Percentiles rank a stretch among this genome's conserved stretches.
These are phyloP conservation scores for Mycena alexandri DNA, from an alignment of 768 basidiomycete species.

Conservation along the genomic window DNA sequence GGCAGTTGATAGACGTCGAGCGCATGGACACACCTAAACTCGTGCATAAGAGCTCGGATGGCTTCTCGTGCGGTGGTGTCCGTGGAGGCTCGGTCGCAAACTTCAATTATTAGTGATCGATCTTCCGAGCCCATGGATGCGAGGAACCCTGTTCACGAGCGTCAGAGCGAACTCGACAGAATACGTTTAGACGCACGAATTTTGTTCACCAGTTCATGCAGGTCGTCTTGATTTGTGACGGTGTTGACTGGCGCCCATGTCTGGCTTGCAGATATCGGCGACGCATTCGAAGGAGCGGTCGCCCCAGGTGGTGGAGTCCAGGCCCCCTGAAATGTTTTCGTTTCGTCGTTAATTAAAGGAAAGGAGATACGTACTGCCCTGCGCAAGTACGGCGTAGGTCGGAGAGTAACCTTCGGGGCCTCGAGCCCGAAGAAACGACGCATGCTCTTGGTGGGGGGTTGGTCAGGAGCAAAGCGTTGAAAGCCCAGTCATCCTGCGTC, in stretches of 20 bases:
- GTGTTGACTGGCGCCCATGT: slow-evolving; percentile 35
- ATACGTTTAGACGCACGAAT: slow-evolving; percentile 21
- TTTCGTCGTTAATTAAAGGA: neutral
- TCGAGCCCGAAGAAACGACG: slow-evolving; percentile 32
- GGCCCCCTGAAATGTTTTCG: neutral
- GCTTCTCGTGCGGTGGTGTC: slow-evolving; percentile 31
- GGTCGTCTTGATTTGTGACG: slow-evolving; percentile 35
- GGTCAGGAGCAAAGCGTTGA: slow-evolving; percentile 3
- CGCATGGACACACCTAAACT: slow-evolving; percentile 24
- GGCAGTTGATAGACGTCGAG: neutral
- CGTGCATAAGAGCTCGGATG: slow-evolving; percentile 30
- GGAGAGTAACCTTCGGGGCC: slow-evolving; percentile 8
- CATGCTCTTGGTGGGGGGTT: slow-evolving; percentile 15
- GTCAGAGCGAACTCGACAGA: neutral
- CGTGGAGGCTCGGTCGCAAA: slow-evolving; percentile 32
- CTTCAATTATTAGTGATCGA: slow-evolving; percentile 31
- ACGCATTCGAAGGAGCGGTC: neutral
- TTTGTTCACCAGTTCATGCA: slow-evolving; percentile 34
- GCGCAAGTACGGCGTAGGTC: slow-evolving; percentile 31
- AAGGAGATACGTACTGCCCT: slow-evolving; percentile 3
- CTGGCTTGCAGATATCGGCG: slow-evolving; percentile 19
- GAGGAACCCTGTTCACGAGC: slow-evolving; percentile 22
- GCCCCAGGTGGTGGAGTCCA: neutral
- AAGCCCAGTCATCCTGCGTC: neutral
- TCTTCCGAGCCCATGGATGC: slow-evolving; percentile 34